Evolutionary conservation across 2,329 filamentous ascomycete genomes (phyloP).

Genomic region (Colletotrichum paranaense): DNA sequence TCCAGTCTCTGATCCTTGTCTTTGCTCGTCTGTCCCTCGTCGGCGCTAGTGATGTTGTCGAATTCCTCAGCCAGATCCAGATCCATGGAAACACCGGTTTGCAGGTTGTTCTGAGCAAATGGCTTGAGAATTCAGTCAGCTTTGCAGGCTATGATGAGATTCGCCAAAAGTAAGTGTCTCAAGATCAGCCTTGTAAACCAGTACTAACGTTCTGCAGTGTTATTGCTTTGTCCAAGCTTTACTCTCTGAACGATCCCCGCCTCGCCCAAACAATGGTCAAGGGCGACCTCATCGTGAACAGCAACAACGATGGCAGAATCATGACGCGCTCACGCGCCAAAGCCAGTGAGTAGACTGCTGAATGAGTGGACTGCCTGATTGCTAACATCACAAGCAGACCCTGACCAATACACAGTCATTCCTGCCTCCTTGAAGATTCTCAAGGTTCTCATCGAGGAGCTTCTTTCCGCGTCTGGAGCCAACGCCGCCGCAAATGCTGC

Average conservation of each 20-base stretch:
- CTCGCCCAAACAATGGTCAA: constrained; percentile 85
- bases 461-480: constrained; percentile 82
- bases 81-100: constrained; percentile 86
- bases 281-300: constrained; percentile 84
- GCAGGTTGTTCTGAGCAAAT: constrained; percentile 90
- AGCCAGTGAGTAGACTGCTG: constrained; percentile 68
- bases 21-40: constrained; percentile 91
- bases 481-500: constrained; percentile 70
- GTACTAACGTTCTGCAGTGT: constrained; percentile 67
- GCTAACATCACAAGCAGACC: constrained; percentile 65
- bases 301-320: constrained; percentile 79
- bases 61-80: constrained; percentile 88
- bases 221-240: constrained; percentile 92
- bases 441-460: constrained; percentile 94
- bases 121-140: constrained; percentile 96
- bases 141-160: constrained; percentile 99
- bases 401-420: constrained; percentile 89
- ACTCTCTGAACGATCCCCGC: constrained; percentile 85
- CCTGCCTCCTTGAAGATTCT: constrained; percentile 93
- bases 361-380: not conserved
- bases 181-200: not conserved
- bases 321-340: constrained; percentile 94
- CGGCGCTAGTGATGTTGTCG: constrained; percentile 88
- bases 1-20: constrained; percentile 94
- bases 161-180: constrained; percentile 82